These are phyloP conservation scores for Aureobasidium sp. DNA, from an alignment of 2,329 filamentous ascomycete genomes.

Conservation along the genomic window DNA sequence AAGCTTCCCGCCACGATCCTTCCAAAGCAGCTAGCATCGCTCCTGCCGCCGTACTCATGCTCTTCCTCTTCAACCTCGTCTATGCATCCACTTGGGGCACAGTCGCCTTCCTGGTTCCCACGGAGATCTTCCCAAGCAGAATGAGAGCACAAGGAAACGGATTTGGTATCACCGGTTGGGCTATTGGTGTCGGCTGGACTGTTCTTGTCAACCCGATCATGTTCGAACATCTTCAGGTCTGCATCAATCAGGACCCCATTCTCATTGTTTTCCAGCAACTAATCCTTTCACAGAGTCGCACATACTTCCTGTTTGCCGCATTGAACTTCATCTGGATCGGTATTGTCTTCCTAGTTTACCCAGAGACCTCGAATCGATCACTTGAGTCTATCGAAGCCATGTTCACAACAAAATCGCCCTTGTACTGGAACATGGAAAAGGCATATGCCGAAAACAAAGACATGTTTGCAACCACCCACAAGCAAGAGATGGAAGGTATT, in stretches of 20 bases:
- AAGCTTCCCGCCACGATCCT: conserved; percentile 42
- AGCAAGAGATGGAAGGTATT: background rate
- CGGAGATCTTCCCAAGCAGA: conserved; percentile 64
- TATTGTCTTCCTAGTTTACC: conserved; percentile 55
- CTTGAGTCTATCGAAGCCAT: conserved; percentile 58
- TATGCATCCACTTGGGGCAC: conserved; percentile 60
- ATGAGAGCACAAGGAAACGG: conserved; percentile 66
- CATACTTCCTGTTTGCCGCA: conserved; percentile 59
- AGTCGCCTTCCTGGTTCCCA: conserved; percentile 56
- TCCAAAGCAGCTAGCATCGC: conserved; percentile 43
- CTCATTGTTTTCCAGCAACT: background rate
- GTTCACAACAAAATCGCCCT: conserved; percentile 56
- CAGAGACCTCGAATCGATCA: conserved; percentile 50
- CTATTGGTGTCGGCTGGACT: conserved; percentile 63
- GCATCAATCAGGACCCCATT: background rate
- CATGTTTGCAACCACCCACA: background rate
- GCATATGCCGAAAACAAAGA: conserved; percentile 35
- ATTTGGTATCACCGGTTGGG: conserved; percentile 67
- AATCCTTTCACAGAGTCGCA: conserved; percentile 39
- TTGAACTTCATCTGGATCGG: conserved; percentile 59
- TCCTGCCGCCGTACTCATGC: conserved; percentile 52
- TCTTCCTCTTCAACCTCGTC: conserved; percentile 57
- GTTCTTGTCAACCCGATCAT: conserved; percentile 60
- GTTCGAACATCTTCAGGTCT: conserved; percentile 47
- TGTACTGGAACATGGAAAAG: conserved; percentile 51